A percentile compares a stretch with the other conserved stretches of the same genome.
Conservation (phyloP, 2,329 filamentous ascomycete species). For the Madurella fahalii region DNA sequence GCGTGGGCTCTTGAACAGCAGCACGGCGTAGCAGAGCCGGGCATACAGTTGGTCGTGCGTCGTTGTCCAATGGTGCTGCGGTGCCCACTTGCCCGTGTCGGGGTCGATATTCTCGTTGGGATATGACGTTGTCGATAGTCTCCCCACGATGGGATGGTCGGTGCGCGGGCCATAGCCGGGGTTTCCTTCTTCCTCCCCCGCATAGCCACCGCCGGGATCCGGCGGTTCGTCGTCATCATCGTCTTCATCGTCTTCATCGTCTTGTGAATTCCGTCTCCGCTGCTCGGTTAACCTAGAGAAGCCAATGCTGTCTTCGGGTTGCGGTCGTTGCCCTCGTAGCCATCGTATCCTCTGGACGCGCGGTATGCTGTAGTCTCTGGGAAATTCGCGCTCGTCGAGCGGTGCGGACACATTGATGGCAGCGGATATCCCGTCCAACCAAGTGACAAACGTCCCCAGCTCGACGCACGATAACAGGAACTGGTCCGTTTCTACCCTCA, state of each 20-base stretch:
- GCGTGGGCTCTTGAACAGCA: conserved; percentile 53
- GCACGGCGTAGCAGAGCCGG: conserved; percentile 56
- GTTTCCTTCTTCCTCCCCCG: conserved; percentile 12
- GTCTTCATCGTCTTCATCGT: conserved; percentile 18
- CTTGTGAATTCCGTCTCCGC: conserved; percentile 12
- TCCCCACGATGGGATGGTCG: conserved; percentile 30
- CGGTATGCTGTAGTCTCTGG: conserved; percentile 58
- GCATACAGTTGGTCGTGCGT: conserved; percentile 57
- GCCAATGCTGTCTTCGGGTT: conserved; percentile 24
- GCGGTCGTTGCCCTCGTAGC: conserved; percentile 39
- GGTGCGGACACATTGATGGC: conserved; percentile 68
- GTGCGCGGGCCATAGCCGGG: conserved; percentile 9
- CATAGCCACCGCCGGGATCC: conserved; percentile 26
- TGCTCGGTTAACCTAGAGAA: conserved; percentile 24
- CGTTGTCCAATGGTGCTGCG: conserved; percentile 50
- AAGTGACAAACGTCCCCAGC: conserved; percentile 61
- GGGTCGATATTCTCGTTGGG: conserved; percentile 44
- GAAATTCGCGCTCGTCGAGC: conserved; percentile 65
- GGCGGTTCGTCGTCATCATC: conserved; percentile 14
- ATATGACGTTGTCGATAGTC: conserved; percentile 44
- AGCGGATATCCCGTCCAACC: conserved; percentile 66
- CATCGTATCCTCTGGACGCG: conserved; percentile 51
- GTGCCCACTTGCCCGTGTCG: conserved; percentile 53
- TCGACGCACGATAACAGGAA: conserved; percentile 65
- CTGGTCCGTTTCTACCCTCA: conserved; percentile 70